phyloP scores from a whole-genome alignment of 768 basidiomycete species.

The Clavaria fumosa region DNA sequence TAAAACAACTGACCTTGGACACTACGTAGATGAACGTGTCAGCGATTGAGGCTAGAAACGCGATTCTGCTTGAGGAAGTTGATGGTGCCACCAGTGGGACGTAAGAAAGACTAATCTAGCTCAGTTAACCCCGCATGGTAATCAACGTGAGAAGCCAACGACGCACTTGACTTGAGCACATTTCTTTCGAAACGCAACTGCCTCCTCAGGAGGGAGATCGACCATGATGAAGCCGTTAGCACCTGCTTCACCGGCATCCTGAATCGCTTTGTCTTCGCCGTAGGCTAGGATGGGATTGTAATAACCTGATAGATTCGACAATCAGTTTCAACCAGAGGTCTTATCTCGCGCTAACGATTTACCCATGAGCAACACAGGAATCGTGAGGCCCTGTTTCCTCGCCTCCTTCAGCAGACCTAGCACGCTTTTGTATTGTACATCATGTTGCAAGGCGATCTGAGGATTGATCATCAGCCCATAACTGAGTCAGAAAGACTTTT shows the following conservation, averaged over 20 bases:
- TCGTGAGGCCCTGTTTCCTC: slow-evolving; percentile 62
- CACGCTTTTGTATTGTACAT: slow-evolving; percentile 61
- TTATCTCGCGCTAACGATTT: too few relatives aligned
- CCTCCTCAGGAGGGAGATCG: slow-evolving; percentile 95
- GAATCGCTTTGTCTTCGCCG: slow-evolving; percentile 87
- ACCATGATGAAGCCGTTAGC: slow-evolving; percentile 98
- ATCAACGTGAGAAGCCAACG: slow-evolving; percentile 3
- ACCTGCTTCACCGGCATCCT: slow-evolving; percentile 77
- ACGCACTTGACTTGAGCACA: slow-evolving; percentile 69
- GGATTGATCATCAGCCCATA: slow-evolving; percentile 8
- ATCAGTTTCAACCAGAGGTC: too few relatives aligned
- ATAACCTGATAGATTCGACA: slow-evolving; percentile 79
- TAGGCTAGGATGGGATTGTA: slow-evolving; percentile 95
- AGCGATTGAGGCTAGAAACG: slow-evolving; percentile 84
- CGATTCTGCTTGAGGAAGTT: slow-evolving; percentile 73
- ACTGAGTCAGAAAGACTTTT: too few relatives aligned
- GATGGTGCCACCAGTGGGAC: slow-evolving; percentile 93
- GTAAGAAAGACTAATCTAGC: slow-evolving; percentile 60
- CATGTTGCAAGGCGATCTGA: slow-evolving; percentile 74
- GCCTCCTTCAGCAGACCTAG: slow-evolving; percentile 67
- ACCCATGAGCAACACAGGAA: slow-evolving; percentile 94
- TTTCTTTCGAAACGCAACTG: slow-evolving; percentile 76
- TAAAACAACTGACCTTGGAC: too few relatives aligned
- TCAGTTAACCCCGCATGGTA: slow-evolving; percentile 3
- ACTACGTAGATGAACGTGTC: slow-evolving; percentile 98